Evolutionary conservation across 1,284 basidiomycete genomes (phyloP).

Genomic region (Malassezia obtusa): DNA sequence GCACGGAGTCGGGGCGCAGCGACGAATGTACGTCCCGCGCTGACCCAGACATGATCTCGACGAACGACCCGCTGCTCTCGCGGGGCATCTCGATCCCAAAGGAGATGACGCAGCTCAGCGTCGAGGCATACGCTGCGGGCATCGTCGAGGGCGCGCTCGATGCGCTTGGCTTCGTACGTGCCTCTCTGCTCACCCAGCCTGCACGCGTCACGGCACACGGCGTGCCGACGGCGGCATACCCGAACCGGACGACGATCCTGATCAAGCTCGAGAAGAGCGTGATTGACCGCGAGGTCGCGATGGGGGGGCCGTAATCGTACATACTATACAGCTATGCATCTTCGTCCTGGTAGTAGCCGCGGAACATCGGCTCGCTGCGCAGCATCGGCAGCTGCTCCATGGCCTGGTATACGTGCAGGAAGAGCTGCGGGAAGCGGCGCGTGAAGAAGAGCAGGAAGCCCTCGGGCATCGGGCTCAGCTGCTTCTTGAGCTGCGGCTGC

Average conservation of each 20-base stretch:
- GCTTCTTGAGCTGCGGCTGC: slow-evolving; percentile 74
- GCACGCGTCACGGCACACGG: slow-evolving; percentile 92
- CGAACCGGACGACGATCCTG: slow-evolving; percentile 52
- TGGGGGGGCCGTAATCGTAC: slow-evolving; percentile 19
- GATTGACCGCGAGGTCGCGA: slow-evolving; percentile 41
- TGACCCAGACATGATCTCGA: slow-evolving; percentile 83
- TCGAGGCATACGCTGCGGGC: slow-evolving; percentile 91
- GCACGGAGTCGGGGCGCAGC: slow-evolving; percentile 67
- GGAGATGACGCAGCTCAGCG: slow-evolving; percentile 85
- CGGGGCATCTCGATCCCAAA: slow-evolving; percentile 82
- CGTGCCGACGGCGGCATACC: slow-evolving; percentile 69
- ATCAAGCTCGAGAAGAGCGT: slow-evolving; percentile 41
- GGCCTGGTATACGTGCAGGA: slow-evolving; percentile 81
- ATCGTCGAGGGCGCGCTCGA: slow-evolving; percentile 95
- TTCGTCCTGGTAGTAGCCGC: slow-evolving; percentile 22
- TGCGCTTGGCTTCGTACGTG: slow-evolving; percentile 84
- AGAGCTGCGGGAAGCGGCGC: slow-evolving; percentile 74
- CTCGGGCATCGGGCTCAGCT: slow-evolving; percentile 77
- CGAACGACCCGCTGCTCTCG: slow-evolving; percentile 86
- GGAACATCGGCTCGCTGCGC: slow-evolving; percentile 31
- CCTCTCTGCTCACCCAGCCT: slow-evolving; percentile 56
- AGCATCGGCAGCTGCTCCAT: slow-evolving; percentile 52
- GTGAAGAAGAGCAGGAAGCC: slow-evolving; percentile 91
- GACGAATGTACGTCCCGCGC: slow-evolving; percentile 70
- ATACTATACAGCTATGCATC: slow-evolving; percentile 3